Base-by-base conservation (phyloP, 2,329 filamentous ascomycete genomes). In the Colletotrichum lini region DNA sequence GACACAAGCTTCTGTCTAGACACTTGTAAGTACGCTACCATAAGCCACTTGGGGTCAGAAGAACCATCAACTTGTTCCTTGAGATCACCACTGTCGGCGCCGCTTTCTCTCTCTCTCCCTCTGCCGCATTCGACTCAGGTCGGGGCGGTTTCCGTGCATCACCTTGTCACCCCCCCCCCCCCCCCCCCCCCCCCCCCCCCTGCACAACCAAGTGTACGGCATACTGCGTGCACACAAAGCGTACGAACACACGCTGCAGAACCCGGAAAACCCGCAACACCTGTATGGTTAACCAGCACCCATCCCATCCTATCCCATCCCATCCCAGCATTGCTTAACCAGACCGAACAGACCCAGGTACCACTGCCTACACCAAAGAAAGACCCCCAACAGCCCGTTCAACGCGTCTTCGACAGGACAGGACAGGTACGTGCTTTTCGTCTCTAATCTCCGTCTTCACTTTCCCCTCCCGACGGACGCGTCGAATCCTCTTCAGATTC, bases 341-440 rank as follows among this genome's bases (percentile, higher is more conserved):
- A 57, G n/a, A 58, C 40, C 40, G 26, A 26, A 26, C n/a, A 38
- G 53, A 42, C 26, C 26, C 26, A 26, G 26, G 26, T 26, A 26
- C 26, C 26, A 26, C 26, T 26, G 26, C 26, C 26, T 30, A 66
- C 57, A 47, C 4, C 59, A 47, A 60, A 35, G 23, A 35, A 8
- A 45, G 15, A 47, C 9, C 30, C 42, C 35, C 26, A 26, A 26
- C 26, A 26, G 26, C 26, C 26, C 26, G 4, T 9, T 59, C 50
- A 50, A 60, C 68, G 68, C 64, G 64, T 47, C 44, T 47, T 56
- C 5, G 45, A 61, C 63, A 67, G 63, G 35, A 61, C 63, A 67
- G 63, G 35, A 21, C 50, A 65, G 69, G 69, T 72, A 56, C 53
- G 69, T 70, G 45, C 40, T 44, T 45, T 65, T 57, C 65, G n/a